phyloP scores from a whole-genome alignment of 129 eudicot species.

The Kitagawia praeruptora region DNA sequence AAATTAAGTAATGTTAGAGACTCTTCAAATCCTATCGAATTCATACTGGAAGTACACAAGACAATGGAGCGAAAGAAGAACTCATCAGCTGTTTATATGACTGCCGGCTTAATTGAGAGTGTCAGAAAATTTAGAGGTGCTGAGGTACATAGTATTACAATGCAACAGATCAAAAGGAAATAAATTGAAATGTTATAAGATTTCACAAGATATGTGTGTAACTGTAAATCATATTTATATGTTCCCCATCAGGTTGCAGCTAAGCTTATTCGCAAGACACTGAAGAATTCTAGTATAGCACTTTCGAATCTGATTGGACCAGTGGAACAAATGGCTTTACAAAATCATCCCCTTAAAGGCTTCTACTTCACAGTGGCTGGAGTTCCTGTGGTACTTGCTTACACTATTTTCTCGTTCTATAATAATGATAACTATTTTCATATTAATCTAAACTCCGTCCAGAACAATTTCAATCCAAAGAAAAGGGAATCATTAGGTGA shows the following conservation, averaged over 20 bases:
- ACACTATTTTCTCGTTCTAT: neutral
- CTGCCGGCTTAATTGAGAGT: slow-evolving; percentile 58
- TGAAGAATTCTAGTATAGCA: slow-evolving; percentile 37
- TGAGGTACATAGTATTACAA: slow-evolving; percentile 38
- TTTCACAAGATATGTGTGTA: neutral
- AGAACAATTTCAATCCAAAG: neutral
- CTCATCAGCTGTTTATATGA: slow-evolving; percentile 60
- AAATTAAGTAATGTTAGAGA: slow-evolving; percentile 9
- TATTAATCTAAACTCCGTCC: neutral
- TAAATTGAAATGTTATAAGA: neutral
- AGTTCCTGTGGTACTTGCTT: slow-evolving; percentile 35
- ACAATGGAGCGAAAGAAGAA: slow-evolving; percentile 46
- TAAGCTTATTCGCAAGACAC: slow-evolving; percentile 23
- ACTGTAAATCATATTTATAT: too few species aligned
- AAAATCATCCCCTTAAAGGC: slow-evolving; percentile 43
- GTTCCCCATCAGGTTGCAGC: slow-evolving; percentile 26
- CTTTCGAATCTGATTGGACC: slow-evolving; percentile 49
- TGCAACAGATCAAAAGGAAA: neutral
- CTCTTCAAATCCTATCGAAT: slow-evolving; percentile 35
- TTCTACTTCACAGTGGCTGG: slow-evolving; percentile 43
- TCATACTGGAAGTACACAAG: slow-evolving; percentile 37
- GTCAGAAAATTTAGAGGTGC: slow-evolving; percentile 58
- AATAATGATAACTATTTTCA: neutral
- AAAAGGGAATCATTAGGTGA: neutral
- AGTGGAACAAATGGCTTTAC: slow-evolving; percentile 38